Percentiles rank a stretch among this genome's conserved stretches.
Conservation (phyloP, 305 asterid genomes). For the Solanum hybrid region DNA sequence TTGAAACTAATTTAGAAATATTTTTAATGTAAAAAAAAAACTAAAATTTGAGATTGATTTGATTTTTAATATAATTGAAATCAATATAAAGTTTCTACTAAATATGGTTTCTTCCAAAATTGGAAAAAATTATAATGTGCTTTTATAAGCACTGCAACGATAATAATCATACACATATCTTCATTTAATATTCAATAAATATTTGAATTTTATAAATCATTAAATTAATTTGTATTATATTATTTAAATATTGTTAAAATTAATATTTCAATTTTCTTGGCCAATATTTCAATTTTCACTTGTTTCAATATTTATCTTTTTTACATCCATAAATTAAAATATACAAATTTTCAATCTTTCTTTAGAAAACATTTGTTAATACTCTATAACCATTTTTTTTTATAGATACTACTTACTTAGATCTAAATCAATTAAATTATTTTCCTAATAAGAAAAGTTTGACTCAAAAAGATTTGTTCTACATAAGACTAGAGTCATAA, state of each 20-base stretch:
- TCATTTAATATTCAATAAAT: background rate
- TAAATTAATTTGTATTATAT: no score
- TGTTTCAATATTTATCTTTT: background rate
- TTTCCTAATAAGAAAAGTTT: background rate
- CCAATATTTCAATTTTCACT: no score
- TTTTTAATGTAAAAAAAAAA: no score
- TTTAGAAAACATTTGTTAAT: background rate
- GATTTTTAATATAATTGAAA: no score
- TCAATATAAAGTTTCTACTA: background rate
- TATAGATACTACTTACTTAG: background rate
- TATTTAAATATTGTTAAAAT: no score
- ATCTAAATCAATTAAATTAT: background rate
- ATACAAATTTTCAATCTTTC: background rate
- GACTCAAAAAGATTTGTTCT: background rate
- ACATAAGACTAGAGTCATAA: background rate
- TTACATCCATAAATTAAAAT: background rate
- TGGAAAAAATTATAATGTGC: background rate
- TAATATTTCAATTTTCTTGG: no score
- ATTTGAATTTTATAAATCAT: no score
- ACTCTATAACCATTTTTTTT: background rate
- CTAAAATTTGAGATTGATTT: background rate
- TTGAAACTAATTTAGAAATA: background rate
- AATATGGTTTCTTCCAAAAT: background rate
- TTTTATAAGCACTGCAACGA: background rate
- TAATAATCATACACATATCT: background rate